phyloP scores from a whole-genome alignment of 768 basidiomycete species.

The Tulasnella sp. region DNA sequence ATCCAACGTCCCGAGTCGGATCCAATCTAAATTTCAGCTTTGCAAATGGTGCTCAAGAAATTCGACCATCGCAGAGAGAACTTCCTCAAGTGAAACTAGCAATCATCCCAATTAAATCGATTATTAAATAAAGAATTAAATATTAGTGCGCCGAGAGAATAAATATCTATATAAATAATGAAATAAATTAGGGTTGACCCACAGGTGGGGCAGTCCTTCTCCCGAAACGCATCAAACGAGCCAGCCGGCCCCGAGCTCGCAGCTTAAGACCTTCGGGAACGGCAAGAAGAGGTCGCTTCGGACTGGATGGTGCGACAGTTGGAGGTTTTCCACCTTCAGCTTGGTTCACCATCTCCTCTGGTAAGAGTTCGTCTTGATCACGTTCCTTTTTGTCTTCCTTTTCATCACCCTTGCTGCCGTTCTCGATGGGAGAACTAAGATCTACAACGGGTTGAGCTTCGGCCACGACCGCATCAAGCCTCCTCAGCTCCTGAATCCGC shows the following conservation, averaged over 20 bases:
- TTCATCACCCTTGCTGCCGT: neutral
- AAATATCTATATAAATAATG: neutral
- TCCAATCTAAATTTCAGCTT: too few relatives aligned
- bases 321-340: too few relatives aligned
- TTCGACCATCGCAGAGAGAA: too few relatives aligned
- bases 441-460: neutral
- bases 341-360: too few relatives aligned
- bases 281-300: neutral
- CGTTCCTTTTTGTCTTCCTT: neutral
- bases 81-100: too few relatives aligned
- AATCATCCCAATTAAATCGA: too few relatives aligned
- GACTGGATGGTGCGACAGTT: neutral
- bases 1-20: too few relatives aligned
- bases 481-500: neutral
- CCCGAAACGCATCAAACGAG: neutral
- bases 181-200: neutral
- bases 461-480: neutral
- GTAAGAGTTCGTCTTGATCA: neutral
- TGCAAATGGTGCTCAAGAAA: too few relatives aligned
- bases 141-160: neutral
- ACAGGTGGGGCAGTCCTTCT: neutral
- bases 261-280: neutral
- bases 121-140: too few relatives aligned
- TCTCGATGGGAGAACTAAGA: too few relatives aligned
- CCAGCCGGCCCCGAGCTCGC: neutral